Evolutionary conservation across 257 asterid species (phyloP).

Genomic region (Jasminum sambac): DNA sequence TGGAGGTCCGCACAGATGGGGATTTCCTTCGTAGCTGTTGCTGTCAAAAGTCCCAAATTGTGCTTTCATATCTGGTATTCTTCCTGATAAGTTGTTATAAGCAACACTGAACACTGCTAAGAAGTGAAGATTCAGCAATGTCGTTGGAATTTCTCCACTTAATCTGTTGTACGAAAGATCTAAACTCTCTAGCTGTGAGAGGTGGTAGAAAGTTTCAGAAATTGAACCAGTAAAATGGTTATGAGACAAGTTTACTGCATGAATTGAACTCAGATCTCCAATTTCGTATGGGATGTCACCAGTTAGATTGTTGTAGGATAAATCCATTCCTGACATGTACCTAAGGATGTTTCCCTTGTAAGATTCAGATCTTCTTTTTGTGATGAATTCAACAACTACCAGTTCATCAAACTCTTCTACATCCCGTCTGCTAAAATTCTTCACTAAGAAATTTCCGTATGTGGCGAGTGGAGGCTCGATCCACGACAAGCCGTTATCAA

Average conservation of each 20-base stretch:
- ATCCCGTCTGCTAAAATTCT: not conserved
- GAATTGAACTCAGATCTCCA: constrained; percentile 13
- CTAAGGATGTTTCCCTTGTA: constrained; percentile 22
- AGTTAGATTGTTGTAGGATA: constrained; percentile 14
- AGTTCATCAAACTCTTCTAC: not conserved
- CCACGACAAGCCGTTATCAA: not conserved
- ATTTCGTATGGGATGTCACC: constrained; percentile 18
- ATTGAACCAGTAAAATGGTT: constrained; percentile 15
- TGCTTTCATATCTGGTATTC: not conserved
- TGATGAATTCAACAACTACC: constrained; percentile 13
- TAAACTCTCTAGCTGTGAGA: constrained; percentile 20
- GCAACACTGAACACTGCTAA: constrained; percentile 20
- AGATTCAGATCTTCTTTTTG: not conserved
- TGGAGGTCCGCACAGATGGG: constrained; percentile 22
- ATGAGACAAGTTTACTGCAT: constrained; percentile 13
- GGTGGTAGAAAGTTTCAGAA: constrained; percentile 3
- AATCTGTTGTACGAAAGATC: constrained; percentile 24
- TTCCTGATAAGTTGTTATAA: constrained; percentile 26
- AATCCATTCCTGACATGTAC: constrained; percentile 26
- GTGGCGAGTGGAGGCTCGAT: not conserved
- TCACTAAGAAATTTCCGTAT: not conserved
- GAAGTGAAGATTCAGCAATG: constrained; percentile 12
- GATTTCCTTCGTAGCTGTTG: constrained; percentile 22
- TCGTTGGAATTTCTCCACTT: constrained; percentile 15
- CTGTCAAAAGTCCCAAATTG: constrained; percentile 20